These are phyloP conservation scores for Lasiodiplodia theobromae DNA, from an alignment of 2,329 filamentous ascomycete species.

Conservation along the genomic window DNA sequence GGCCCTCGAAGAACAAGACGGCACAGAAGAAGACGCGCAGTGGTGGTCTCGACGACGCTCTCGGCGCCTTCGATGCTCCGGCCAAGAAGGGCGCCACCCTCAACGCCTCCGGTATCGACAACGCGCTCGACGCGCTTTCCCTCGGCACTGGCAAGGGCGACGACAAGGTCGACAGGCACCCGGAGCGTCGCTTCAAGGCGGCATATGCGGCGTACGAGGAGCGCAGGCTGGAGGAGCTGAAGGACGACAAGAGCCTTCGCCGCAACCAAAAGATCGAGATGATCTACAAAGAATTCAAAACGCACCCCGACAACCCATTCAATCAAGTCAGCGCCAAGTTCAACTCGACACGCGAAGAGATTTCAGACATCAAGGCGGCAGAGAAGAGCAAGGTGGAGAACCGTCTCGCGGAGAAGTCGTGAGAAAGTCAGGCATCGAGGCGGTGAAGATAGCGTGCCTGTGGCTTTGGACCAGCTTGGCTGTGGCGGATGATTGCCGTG, in stretches of 20 bases:
- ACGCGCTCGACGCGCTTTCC: slow-evolving; percentile 85
- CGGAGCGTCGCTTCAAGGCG: slow-evolving; percentile 85
- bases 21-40: slow-evolving; percentile 53
- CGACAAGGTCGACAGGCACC: slow-evolving; percentile 83
- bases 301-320: slow-evolving; percentile 92
- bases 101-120: slow-evolving; percentile 88
- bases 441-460: slow-evolving; percentile 16
- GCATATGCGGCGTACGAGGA: slow-evolving; percentile 86
- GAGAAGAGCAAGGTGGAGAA: slow-evolving; percentile 79
- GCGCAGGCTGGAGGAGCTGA: slow-evolving; percentile 82
- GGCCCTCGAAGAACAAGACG: slow-evolving; percentile 70
- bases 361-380: slow-evolving; percentile 68
- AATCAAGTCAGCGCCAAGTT: slow-evolving; percentile 81
- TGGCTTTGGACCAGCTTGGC: slow-evolving; percentile 11
- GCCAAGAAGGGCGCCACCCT: slow-evolving; percentile 64
- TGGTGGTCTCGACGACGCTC: slow-evolving; percentile 74
- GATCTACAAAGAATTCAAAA: slow-evolving; percentile 92
- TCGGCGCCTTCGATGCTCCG: slow-evolving; percentile 48
- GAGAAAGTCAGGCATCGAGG: slow-evolving; percentile 1
- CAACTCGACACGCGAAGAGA: slow-evolving; percentile 80
- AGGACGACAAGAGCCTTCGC: slow-evolving; percentile 80
- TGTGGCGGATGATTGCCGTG: slow-evolving; percentile 22
- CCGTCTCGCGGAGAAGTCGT: slow-evolving; percentile 58
- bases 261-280: slow-evolving; percentile 84
- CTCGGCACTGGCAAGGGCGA: slow-evolving; percentile 66